Conservation (phyloP, 257 asterid genomes). For the Orobanche coerulescens region DNA sequence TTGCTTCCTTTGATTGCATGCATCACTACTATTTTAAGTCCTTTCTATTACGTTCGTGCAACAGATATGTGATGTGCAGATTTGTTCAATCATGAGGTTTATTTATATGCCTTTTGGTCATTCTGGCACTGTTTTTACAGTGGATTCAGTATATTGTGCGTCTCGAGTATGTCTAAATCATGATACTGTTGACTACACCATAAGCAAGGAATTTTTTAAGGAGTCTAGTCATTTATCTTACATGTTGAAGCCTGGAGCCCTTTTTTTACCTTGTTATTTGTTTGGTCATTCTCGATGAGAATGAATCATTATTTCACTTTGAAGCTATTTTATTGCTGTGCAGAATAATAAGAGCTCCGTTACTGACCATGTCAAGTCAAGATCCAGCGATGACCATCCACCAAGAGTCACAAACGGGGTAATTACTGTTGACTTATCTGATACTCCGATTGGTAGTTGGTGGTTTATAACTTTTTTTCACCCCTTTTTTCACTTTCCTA, state of each 20-base stretch:
- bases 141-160: not conserved
- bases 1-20: not conserved
- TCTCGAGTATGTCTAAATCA: not conserved
- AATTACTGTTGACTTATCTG: conserved; percentile 2
- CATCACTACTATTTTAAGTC: no score
- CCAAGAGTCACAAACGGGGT: conserved; percentile 58
- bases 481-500: conserved; percentile 9
- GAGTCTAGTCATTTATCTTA: not conserved
- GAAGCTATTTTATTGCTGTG: conserved; percentile 17
- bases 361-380: conserved; percentile 37
- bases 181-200: no score
- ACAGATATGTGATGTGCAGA: no score
- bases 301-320: not conserved
- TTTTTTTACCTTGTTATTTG: no score
- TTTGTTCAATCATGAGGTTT: not conserved
- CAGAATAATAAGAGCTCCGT: conserved; percentile 49
- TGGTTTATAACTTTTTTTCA: not conserved
- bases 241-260: no score
- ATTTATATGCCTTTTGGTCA: not conserved
- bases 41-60: no score
- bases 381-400: conserved; percentile 31
- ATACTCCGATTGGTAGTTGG: not conserved
- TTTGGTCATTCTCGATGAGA: not conserved
- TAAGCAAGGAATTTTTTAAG: no score
- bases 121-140: not conserved